Conservation (phyloP, 352 stramenopile species). For the Globisporangium cystogenes region DNA sequence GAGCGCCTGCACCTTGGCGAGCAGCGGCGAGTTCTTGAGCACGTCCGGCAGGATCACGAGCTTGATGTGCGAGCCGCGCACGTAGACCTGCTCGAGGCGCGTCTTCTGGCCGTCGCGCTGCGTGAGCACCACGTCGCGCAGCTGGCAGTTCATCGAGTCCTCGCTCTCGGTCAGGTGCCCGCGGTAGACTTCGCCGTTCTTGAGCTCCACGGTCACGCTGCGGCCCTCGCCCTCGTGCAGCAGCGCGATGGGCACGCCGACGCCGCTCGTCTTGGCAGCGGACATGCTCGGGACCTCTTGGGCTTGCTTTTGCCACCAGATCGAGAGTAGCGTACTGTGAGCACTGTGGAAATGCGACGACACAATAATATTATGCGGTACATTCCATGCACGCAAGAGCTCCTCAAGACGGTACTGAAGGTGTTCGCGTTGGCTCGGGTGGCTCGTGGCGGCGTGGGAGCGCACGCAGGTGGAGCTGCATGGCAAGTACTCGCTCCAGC, state of each 20-base stretch:
- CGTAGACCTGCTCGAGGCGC: slow-evolving; percentile 90
- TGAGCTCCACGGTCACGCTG: slow-evolving; percentile 82
- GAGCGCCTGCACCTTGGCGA: slow-evolving; percentile 93
- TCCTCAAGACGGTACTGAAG: no score
- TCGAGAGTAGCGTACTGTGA: no score
- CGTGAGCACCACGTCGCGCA: slow-evolving; percentile 90
- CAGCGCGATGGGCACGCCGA: slow-evolving; percentile 79
- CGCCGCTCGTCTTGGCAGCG: slow-evolving; percentile 51
- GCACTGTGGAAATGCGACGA: no score
- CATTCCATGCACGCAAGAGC: no score
- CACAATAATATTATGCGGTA: no score
- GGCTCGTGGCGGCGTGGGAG: no score
- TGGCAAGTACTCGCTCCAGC: no score
- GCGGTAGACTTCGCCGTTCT: slow-evolving; percentile 87
- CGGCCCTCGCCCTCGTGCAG: slow-evolving; percentile 86
- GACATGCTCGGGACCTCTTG: no score
- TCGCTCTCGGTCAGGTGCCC: slow-evolving; percentile 80
- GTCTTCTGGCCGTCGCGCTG: slow-evolving; percentile 75
- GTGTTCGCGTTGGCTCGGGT: no score
- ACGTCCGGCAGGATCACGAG: slow-evolving; percentile 96
- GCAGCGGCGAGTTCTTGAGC: slow-evolving; percentile 96
- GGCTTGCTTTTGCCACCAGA: no score
- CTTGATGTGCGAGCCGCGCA: slow-evolving; percentile 95
- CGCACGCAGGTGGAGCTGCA: no score
- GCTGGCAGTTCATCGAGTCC: slow-evolving; percentile 97